Percentiles rank a stretch among this genome's conserved stretches.
These are phyloP conservation scores for Pseudonectria foliicola DNA, from an alignment of 2,329 filamentous ascomycete species.

Conservation along the genomic window DNA sequence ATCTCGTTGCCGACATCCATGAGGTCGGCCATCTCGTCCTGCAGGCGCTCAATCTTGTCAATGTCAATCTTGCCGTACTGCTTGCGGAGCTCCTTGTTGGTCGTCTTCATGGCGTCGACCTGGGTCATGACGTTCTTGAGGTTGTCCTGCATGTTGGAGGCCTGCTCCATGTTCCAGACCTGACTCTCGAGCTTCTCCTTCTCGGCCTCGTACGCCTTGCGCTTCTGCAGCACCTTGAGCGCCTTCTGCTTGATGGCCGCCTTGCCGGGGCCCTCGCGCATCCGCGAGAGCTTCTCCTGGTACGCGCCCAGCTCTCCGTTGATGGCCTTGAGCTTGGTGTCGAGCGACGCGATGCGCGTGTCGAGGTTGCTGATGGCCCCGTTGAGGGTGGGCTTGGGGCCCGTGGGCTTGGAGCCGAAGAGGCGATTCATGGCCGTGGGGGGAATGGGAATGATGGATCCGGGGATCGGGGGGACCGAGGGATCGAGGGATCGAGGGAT, in stretches of 20 bases:
- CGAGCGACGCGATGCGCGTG: slow-evolving; percentile 74
- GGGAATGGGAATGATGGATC: no score
- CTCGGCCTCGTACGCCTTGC: slow-evolving; percentile 90
- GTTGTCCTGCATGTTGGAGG: slow-evolving; percentile 97
- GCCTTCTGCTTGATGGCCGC: slow-evolving; percentile 89
- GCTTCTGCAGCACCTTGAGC: slow-evolving; percentile 84
- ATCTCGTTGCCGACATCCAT: slow-evolving; percentile 98
- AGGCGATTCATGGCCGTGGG: slow-evolving; percentile 75
- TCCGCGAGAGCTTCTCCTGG: slow-evolving; percentile 78
- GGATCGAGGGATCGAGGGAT: no score
- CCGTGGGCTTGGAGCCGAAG: slow-evolving; percentile 81
- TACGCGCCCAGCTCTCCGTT: slow-evolving; percentile 86
- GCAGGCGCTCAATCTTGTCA: slow-evolving; percentile 93
- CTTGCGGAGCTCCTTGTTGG: slow-evolving; percentile 83
- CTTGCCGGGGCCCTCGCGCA: slow-evolving; percentile 95
- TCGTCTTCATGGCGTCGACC: slow-evolving; percentile 94
- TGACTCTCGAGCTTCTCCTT: slow-evolving; percentile 90
- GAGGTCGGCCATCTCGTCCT: slow-evolving; percentile 98
- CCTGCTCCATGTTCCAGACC: slow-evolving; percentile 99
- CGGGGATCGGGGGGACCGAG: no score
- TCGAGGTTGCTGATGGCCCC: slow-evolving; percentile 81
- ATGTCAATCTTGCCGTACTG: slow-evolving; percentile 98
- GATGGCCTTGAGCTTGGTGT: slow-evolving; percentile 88
- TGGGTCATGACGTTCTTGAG: slow-evolving; percentile 98
- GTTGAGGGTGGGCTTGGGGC: slow-evolving; percentile 83